A percentile compares a stretch with the other conserved stretches of the same genome.
These are phyloP conservation scores for Calonectria ilicicola DNA, from an alignment of 2,329 filamentous ascomycete species.

Conservation along the genomic window DNA sequence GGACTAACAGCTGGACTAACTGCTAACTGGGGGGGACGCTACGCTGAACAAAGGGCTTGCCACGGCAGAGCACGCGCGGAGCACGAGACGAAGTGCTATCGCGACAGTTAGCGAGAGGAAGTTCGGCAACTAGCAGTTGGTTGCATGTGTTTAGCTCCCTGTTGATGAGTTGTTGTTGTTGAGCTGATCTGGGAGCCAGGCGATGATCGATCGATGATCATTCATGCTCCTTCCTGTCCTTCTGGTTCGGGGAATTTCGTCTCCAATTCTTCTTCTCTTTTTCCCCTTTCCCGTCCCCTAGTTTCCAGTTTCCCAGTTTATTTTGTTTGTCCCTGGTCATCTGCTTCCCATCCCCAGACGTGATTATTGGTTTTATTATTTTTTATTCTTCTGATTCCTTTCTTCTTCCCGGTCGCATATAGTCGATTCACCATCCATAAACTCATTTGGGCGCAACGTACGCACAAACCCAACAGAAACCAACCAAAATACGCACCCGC, in stretches of 20 bases:
- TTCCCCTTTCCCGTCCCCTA: neutral
- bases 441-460: neutral
- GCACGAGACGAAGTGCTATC: neutral
- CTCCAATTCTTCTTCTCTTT: neutral
- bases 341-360: neutral
- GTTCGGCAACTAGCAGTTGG: constrained; percentile 15
- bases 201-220: neutral
- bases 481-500: neutral
- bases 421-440: neutral
- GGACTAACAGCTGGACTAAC: neutral
- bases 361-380: neutral
- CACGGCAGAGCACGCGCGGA: neutral
- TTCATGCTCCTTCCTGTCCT: neutral
- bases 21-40: neutral
- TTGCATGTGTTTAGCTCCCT: constrained; percentile 10
- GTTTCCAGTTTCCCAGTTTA: neutral
- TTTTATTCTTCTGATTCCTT: neutral
- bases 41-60: neutral
- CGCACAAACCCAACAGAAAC: neutral
- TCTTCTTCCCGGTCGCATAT: neutral
- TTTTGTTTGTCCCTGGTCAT: neutral
- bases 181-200: neutral
- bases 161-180: constrained; percentile 10
- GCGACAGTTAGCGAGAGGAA: neutral
- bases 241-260: neutral